Percentiles rank a stretch among this genome's conserved stretches.
Evolutionary conservation across 2,329 filamentous ascomycete genomes (phyloP).

Genomic region (Exophiala aquamarina): DNA sequence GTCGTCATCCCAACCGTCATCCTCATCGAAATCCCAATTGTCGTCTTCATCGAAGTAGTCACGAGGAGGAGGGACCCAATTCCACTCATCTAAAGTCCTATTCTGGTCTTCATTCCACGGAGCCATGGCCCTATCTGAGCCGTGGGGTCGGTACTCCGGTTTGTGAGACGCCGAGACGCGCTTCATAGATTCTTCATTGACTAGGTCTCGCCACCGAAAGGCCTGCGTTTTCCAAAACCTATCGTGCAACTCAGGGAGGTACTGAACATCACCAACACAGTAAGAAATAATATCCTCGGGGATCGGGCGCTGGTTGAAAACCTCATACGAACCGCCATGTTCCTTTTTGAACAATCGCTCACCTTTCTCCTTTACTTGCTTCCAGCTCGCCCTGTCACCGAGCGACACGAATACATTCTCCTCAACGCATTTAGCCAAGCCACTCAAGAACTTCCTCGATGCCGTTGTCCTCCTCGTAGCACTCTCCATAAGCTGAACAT

Average conservation of each 20-base stretch:
- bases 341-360: slow-evolving; percentile 27
- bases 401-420: slow-evolving; percentile 15
- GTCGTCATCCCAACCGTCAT: slow-evolving; percentile 22
- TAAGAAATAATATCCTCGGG: slow-evolving; percentile 29
- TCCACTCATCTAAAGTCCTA: slow-evolving; percentile 29
- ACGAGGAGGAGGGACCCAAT: slow-evolving; percentile 26
- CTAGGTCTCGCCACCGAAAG: slow-evolving; percentile 18
- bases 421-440: slow-evolving; percentile 38
- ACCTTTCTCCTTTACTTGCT: slow-evolving; percentile 18
- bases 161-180: slow-evolving; percentile 11
- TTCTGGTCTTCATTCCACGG: slow-evolving; percentile 33
- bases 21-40: slow-evolving; percentile 20
- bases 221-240: slow-evolving; percentile 9
- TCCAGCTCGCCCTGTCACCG: background rate
- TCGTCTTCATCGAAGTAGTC: slow-evolving; percentile 21
- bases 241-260: slow-evolving; percentile 19
- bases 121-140: slow-evolving; percentile 28
- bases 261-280: slow-evolving; percentile 30
- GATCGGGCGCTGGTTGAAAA: slow-evolving; percentile 33
- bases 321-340: slow-evolving; percentile 30
- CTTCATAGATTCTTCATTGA: slow-evolving; percentile 11
- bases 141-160: slow-evolving; percentile 27
- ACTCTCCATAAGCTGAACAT: slow-evolving; percentile 57
- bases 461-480: slow-evolving; percentile 32
- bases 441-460: slow-evolving; percentile 25